Conservation (phyloP, 805 yeast species). For the Wickerhamomyces canadensis region DNA sequence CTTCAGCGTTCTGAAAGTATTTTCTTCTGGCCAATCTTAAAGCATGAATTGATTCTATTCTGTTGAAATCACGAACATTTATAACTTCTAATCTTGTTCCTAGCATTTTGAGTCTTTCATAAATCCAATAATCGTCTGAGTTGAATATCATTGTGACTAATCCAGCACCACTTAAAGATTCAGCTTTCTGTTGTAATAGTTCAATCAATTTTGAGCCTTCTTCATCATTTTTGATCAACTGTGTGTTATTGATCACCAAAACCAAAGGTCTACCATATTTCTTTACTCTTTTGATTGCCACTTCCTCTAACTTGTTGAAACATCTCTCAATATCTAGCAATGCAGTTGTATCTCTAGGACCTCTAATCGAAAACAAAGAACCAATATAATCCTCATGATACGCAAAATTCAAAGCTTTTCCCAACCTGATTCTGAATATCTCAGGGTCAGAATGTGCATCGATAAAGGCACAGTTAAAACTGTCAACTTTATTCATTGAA, state of each 20-base stretch:
- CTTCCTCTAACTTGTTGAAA: conserved; percentile 66
- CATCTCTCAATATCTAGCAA: conserved; percentile 79
- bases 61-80: conserved; percentile 57
- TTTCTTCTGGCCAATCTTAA: conserved; percentile 44
- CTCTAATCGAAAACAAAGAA: conserved; percentile 70
- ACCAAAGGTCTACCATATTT: conserved; percentile 51
- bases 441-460: conserved; percentile 89
- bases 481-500: conserved; percentile 57
- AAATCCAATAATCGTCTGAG: conserved; percentile 84
- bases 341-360: conserved; percentile 83
- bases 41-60: conserved; percentile 51
- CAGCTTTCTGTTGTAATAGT: conserved; percentile 79
- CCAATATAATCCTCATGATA: conserved; percentile 82
- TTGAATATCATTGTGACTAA: conserved; percentile 54
- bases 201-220: conserved; percentile 70
- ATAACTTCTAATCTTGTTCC: conserved; percentile 74
- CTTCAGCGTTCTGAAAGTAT: no score
- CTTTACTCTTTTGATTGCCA: conserved; percentile 48
- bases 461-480: conserved; percentile 59
- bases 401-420: conserved; percentile 67
- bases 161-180: conserved; percentile 60
- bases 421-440: conserved; percentile 69
- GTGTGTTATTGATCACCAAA: conserved; percentile 68
- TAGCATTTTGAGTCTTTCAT: conserved; percentile 63
- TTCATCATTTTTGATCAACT: conserved; percentile 68